phyloP scores from a whole-genome alignment of 2,329 filamentous ascomycete genomes.

The Triangularia setosa region DNA sequence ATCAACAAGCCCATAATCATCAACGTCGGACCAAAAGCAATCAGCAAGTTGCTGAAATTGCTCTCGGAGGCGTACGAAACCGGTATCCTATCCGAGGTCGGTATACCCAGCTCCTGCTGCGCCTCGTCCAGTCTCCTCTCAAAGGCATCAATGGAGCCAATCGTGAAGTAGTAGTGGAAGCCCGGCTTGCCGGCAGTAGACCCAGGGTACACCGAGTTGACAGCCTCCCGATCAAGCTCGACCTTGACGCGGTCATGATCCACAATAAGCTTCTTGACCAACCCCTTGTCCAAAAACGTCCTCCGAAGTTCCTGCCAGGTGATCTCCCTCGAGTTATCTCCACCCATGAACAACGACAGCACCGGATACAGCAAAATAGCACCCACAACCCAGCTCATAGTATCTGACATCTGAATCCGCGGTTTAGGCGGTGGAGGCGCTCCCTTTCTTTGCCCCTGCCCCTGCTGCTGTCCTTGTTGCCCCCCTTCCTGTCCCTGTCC shows the following conservation, averaged over 20 bases:
- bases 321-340: slow-evolving; percentile 62
- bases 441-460: slow-evolving; percentile 18
- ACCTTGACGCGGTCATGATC: slow-evolving; percentile 70
- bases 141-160: slow-evolving; percentile 90
- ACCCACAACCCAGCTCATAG: slow-evolving; percentile 48
- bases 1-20: slow-evolving; percentile 79
- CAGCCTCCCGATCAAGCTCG: slow-evolving; percentile 73
- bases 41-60: slow-evolving; percentile 66
- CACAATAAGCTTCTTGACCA: slow-evolving; percentile 89
- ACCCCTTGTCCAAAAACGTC: slow-evolving; percentile 91
- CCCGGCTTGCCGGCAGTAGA: slow-evolving; percentile 63
- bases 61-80: slow-evolving; percentile 82
- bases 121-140: slow-evolving; percentile 84
- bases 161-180: slow-evolving; percentile 89
- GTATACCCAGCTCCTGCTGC: slow-evolving; percentile 82
- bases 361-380: slow-evolving; percentile 43
- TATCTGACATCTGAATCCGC: slow-evolving; percentile 38
- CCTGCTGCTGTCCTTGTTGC: slow-evolving; percentile 20
- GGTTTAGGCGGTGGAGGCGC: slow-evolving; percentile 3
- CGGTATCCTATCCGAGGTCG: slow-evolving; percentile 82
- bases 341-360: slow-evolving; percentile 42
- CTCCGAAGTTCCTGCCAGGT: slow-evolving; percentile 96
- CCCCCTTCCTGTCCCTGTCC: slow-evolving; percentile 5
- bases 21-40: slow-evolving; percentile 79
- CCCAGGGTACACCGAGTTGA: slow-evolving; percentile 70